Evolutionary conservation across 768 basidiomycete genomes (phyloP).

Genomic region (Mycena chlorophos): DNA sequence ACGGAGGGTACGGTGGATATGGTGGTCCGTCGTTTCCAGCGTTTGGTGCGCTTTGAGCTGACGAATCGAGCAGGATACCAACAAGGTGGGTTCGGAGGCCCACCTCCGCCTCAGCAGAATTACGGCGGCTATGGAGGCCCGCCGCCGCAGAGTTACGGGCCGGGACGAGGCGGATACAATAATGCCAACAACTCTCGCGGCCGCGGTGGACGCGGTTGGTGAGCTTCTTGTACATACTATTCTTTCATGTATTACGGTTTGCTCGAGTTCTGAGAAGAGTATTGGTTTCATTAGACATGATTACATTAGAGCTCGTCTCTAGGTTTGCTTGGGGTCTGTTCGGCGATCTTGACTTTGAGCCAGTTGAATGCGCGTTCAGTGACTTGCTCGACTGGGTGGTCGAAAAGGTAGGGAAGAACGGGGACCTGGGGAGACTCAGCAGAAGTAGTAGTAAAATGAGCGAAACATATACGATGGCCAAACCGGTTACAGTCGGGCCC

Average conservation of each 20-base stretch:
- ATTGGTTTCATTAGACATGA: neutral
- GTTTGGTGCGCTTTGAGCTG: too few relatives aligned
- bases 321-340: slow-evolving; percentile 33
- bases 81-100: slow-evolving; percentile 23
- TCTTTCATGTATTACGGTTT: neutral
- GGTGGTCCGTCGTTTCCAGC: too few relatives aligned
- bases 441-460: neutral
- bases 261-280: neutral
- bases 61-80: too few relatives aligned
- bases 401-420: slow-evolving; percentile 71
- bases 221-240: neutral
- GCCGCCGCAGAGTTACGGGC: neutral
- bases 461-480: slow-evolving; percentile 48
- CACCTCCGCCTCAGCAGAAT: neutral
- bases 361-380: slow-evolving; percentile 71
- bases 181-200: slow-evolving; percentile 13
- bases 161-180: slow-evolving; percentile 15
- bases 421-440: slow-evolving; percentile 42
- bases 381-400: slow-evolving; percentile 74
- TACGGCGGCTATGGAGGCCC: slow-evolving; percentile 42
- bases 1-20: slow-evolving; percentile 43
- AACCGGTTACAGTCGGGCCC: slow-evolving; percentile 75
- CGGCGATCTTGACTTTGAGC: slow-evolving; percentile 58
- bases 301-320: slow-evolving; percentile 33
- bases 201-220: slow-evolving; percentile 20